A percentile compares a stretch with the other conserved stretches of the same genome.
phyloP scores from a whole-genome alignment of 495 filamentous ascomycete species.

The Talaromyces ruber region DNA sequence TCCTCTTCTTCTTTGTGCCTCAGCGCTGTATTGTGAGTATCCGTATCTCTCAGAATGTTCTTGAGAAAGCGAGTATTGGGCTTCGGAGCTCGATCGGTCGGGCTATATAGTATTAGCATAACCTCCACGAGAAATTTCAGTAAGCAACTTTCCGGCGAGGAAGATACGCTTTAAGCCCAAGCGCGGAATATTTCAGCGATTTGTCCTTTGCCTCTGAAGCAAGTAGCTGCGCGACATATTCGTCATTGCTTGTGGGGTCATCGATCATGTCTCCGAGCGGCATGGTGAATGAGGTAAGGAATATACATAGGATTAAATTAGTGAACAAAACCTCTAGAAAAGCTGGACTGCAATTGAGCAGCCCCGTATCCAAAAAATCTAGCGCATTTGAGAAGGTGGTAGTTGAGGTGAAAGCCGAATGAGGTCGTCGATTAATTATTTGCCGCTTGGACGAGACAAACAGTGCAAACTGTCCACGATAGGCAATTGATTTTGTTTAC shows the following conservation, averaged over 20 bases:
- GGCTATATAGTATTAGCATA: conserved; percentile 21
- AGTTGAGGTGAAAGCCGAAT: neutral
- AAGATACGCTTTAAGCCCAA: conserved; percentile 64
- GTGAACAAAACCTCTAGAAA: neutral
- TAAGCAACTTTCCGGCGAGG: conserved; percentile 51
- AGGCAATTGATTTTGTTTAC: conserved; percentile 5
- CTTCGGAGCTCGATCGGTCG: conserved; percentile 62
- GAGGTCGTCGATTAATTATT: neutral
- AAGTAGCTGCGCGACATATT: conserved; percentile 66
- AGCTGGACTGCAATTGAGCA: neutral
- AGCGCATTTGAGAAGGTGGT: neutral
- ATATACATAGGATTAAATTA: conserved; percentile 6
- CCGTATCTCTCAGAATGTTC: conserved; percentile 81
- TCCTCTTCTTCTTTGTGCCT: conserved; percentile 71
- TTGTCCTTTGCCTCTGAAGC: conserved; percentile 62
- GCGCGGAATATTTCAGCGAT: conserved; percentile 61
- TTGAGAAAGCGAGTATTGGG: conserved; percentile 86
- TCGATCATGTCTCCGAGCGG: conserved; percentile 18
- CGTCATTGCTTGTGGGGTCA: conserved; percentile 49
- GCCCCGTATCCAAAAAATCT: neutral
- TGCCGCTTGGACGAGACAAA: neutral
- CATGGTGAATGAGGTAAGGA: conserved; percentile 8
- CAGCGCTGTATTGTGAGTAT: conserved; percentile 82
- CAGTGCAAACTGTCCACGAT: conserved; percentile 1
- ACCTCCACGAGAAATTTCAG: neutral